phyloP scores from a whole-genome alignment of 2,329 filamentous ascomycete species.

The Botrytis elliptica region DNA sequence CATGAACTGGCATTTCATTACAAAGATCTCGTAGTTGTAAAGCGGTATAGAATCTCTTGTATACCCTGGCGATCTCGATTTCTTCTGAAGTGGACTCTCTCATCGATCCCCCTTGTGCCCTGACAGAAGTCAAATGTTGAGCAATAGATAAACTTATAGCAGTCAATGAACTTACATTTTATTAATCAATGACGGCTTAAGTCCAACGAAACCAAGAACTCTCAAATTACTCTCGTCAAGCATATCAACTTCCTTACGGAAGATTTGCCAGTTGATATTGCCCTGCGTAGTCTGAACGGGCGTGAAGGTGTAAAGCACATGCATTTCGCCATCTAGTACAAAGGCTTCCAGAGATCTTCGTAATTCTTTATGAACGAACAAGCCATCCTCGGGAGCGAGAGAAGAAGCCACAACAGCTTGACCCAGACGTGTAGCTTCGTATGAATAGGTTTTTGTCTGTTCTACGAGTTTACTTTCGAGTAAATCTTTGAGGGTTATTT shows the following conservation, averaged over 20 bases:
- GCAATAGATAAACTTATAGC: neutral
- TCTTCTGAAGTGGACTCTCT: conserved; percentile 63
- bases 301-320: conserved; percentile 74
- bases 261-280: conserved; percentile 69
- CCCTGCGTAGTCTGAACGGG: conserved; percentile 60
- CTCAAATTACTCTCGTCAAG: conserved; percentile 71
- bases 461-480: conserved; percentile 54
- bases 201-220: conserved; percentile 65
- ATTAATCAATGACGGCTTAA: conserved; percentile 66
- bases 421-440: conserved; percentile 63
- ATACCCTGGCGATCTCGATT: conserved; percentile 59
- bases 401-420: conserved; percentile 70
- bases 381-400: conserved; percentile 70
- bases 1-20: conserved; percentile 70
- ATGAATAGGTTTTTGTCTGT: conserved; percentile 50
- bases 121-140: conserved; percentile 37
- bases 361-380: conserved; percentile 71
- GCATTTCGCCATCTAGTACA: conserved; percentile 79
- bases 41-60: conserved; percentile 71
- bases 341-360: conserved; percentile 66
- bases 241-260: conserved; percentile 66
- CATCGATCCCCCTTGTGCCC: conserved; percentile 64
- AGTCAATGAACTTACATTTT: conserved; percentile 55
- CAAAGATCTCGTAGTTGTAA: conserved; percentile 77
- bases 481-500: conserved; percentile 59